Base-by-base conservation (phyloP, 352 stramenopile genomes). In the Blastocystis sp. region DNA sequence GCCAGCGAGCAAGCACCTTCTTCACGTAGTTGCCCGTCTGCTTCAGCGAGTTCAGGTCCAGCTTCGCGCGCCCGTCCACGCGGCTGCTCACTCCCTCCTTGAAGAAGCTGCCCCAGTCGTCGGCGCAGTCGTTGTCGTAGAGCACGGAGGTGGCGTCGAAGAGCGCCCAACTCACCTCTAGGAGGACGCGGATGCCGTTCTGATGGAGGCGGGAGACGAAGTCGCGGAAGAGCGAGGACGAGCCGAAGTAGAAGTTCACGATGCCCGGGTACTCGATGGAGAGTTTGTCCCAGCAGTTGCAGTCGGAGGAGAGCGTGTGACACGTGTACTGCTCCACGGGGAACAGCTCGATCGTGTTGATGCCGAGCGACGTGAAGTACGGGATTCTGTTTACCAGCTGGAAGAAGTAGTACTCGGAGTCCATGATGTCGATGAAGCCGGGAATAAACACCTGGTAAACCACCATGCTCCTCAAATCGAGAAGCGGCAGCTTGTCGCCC, bases 401-500 rank as follows among this genome's bases (percentile, higher is more conserved):
- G 61, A 37, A 59, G 35, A 85, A 59, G 31, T 29, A 67, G 33
- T 67, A 50, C n/a, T 85, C 74, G 16, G 50, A n/a, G 24, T 85
- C 74, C 37, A 37, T 41, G 12, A 26, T 33, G 31, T 69, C 26
- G n/a, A 50, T 62, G 35, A 85, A 85, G 2, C n/a, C 33, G 1
- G 74, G 74, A 19, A 85, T 21, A 55, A 85, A 85, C 37, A 85
- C 74, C 61, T 85, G 74, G 61, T 85, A 85, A 33, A 85, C 26
- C n/a, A 85, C 39, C 12, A 33, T 26, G n/a, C 31, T 29, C 29
- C 10, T 9, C 4, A 85, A 35, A 21, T 62, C n/a, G 35, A 69
- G 21, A 21, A 61, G 41, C 4, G 59, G 41, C 31, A 61, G 60
- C 59, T 31, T 59, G 29, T 66, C 10, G 13, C 50, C 74, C 9